phyloP scores from a whole-genome alignment of 768 basidiomycete species.

The Agaricus sinodeliciosus region DNA sequence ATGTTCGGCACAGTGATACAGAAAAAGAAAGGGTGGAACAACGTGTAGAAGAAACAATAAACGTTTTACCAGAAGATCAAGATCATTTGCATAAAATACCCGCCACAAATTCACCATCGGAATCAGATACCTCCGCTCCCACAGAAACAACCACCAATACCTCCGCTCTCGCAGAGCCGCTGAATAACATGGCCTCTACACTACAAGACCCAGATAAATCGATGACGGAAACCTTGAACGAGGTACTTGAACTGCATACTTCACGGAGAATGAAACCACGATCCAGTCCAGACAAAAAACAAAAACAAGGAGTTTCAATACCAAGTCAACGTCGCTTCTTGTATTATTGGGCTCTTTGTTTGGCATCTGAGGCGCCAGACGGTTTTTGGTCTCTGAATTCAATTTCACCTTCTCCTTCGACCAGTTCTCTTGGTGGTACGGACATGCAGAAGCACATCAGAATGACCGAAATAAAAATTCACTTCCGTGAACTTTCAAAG shows the following conservation, averaged over 20 bases:
- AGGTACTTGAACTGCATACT: slow-evolving; percentile 64
- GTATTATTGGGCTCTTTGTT: slow-evolving; percentile 68
- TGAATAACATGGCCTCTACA: background rate
- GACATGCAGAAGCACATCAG: slow-evolving; percentile 37
- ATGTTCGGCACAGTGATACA: slow-evolving; percentile 38
- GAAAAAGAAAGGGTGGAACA: slow-evolving; percentile 41
- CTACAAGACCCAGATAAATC: slow-evolving; percentile 21
- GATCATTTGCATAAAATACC: slow-evolving; percentile 9
- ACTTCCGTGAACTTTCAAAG: slow-evolving; percentile 50
- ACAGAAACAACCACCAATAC: background rate
- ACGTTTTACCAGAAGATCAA: slow-evolving; percentile 39
- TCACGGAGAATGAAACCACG: slow-evolving; percentile 58
- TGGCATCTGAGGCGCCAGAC: slow-evolving; percentile 48
- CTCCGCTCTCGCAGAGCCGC: background rate
- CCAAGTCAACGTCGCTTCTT: slow-evolving; percentile 78
- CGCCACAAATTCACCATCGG: slow-evolving; percentile 6
- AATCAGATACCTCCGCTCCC: background rate
- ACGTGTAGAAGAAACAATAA: slow-evolving; percentile 43
- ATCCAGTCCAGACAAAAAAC: slow-evolving; percentile 21
- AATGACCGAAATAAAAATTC: slow-evolving; percentile 49
- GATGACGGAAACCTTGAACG: slow-evolving; percentile 37
- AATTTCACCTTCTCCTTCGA: slow-evolving; percentile 11
- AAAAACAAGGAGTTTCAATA: slow-evolving; percentile 64
- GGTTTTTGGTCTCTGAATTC: slow-evolving; percentile 35
- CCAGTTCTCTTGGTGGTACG: background rate